Evolutionary conservation across 2,329 filamentous ascomycete genomes (phyloP), one percentile per base, ranked within the genome.

Genomic region (Alternaria tenuissima): DNA sequence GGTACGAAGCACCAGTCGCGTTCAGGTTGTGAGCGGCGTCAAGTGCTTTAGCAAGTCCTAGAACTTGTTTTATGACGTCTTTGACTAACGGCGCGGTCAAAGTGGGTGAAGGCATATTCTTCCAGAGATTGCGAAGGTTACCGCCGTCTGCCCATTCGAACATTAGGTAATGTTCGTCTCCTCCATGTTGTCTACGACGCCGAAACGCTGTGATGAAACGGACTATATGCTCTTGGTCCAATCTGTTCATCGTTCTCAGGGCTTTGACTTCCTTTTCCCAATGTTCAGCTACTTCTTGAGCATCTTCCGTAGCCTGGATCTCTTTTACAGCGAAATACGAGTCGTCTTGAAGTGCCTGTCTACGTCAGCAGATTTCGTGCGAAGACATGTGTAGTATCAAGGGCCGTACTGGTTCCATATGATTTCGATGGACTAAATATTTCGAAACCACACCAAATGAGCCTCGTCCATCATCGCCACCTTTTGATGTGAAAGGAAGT

Each of bases 131-230:
- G 3, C 48, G 24, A 7, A 73, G 63, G 46, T 66, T 72, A 2
- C 69, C 69, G 0, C 64, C 66, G 9, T 71, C 58, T 0, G 70
- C 70, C 69, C 69, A 73, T n/a, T 68, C 59, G 9, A 67, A 65
- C 11, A 71, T 63, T 1, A 73, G 12, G 38, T 66, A 70, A 8
- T 70, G 55, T 20, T 55, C 59, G 2, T 28, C 16, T 5, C 43
- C 54, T 2, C 47, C 38, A 7, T 28, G 1, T 5, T 36, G 24
- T 20, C 55, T 22, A 11, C 39, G 36, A 16, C 65, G 47, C 8
- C 57, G 46, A 16, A 70, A 68, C 18, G 65, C 63, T 7, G 67
- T 62, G 8, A 69, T 51, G 24, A 64, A 66, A 9, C 52, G 62
- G 12, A 71, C 59, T 18, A 71, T 67, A 32, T 70, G 62, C 0